Conservation (phyloP, 495 filamentous ascomycete species). For the Podospora pseudoanserina region DNA sequence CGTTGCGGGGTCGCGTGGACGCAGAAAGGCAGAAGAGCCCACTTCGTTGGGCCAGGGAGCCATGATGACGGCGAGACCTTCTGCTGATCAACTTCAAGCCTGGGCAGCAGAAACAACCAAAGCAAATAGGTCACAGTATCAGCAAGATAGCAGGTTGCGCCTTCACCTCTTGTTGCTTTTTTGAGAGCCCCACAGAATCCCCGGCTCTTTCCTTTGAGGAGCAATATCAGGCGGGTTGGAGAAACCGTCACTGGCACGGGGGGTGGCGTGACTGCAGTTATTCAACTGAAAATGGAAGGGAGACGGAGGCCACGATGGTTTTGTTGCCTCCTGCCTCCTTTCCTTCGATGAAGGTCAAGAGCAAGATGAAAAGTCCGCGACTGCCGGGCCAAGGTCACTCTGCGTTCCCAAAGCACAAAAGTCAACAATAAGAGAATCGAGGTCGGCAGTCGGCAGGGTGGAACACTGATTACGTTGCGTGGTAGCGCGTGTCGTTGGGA, state of each 20-base stretch:
- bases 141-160: not conserved
- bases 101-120: not conserved
- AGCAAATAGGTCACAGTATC: not conserved
- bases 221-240: not conserved
- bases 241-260: not conserved
- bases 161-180: not conserved
- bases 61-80: conserved; percentile 19
- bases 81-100: not conserved
- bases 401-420: not conserved
- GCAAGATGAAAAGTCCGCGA: not conserved
- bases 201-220: not conserved
- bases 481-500: not conserved
- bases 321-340: not conserved
- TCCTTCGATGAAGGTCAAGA: not conserved
- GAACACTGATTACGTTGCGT: not conserved
- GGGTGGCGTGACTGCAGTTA: not conserved
- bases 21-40: conserved; percentile 19
- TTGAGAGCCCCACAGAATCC: not conserved
- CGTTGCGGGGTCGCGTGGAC: conserved; percentile 11
- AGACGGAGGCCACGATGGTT: not conserved
- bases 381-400: not conserved
- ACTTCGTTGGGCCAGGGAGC: conserved; percentile 28
- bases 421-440: not conserved
- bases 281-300: not conserved
- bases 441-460: not conserved